Base-by-base conservation (phyloP, 1,284 basidiomycete genomes). In the Heterobasidion occidentale region DNA sequence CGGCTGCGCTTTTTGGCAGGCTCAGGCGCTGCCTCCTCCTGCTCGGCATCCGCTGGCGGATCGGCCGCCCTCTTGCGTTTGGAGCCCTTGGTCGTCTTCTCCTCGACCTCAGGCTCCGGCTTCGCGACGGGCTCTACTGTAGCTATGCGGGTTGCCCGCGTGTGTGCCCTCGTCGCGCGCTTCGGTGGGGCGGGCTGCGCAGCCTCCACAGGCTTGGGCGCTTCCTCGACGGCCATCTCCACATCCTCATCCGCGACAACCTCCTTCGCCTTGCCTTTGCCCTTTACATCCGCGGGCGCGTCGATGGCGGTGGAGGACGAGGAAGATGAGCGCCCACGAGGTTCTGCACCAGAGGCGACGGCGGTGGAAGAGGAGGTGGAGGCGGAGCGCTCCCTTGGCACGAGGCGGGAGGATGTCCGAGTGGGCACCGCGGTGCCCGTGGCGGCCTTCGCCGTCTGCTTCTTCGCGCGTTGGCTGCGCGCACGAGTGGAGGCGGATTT, bases 311-410 rank as follows among this genome's bases (percentile, higher is more conserved):
- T 58, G 6, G 59, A 58, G 14, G 60, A 61, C 8, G 52, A 54
- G 17, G 60, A 61, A 2, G 60, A 60, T 34, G 59, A 60, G 35
- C 60, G 59, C 34, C 49, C 58, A 12, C 49, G 34, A 20, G 54
- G 53, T 20, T 33, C 36, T 17, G 55, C 55, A 3, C 49, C 45
- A n/a, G 59, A 56, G 3, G 60, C 60, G 14, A 58, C 59, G 17
- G 60, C 59, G 9, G 60, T 61, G 2, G 60, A 61, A 3, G 60
- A 61, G 6, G 59, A 60, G 38, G 60, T 56, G 46, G 60, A 61
- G 7, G 60, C 54, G 2, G 60, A 58, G 9, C 52, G 42, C 8
- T 45, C 52, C 8, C 38, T 38, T 14, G 44, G 14, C 9, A 8
- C 35, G 7, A 17, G 50, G 50, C 50, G 50, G 12, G 50, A 9